Base-by-base conservation (phyloP, 495 filamentous ascomycete genomes). In the Podospora anserina region DNA sequence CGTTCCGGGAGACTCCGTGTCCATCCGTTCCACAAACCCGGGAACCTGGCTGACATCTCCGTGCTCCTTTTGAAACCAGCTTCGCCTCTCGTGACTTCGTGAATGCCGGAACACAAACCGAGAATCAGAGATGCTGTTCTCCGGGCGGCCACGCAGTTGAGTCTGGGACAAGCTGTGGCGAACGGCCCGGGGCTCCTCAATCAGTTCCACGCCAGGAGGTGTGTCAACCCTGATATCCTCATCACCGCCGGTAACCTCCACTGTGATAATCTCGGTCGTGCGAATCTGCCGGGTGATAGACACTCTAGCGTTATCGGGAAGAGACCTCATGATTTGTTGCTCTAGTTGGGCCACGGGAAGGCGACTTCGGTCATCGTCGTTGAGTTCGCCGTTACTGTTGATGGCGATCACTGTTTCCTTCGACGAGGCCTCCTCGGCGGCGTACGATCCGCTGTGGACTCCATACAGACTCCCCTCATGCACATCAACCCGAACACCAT, bases 231-330 rank as follows among this genome's bases (percentile, higher is more conserved):
- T 84, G 3, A 87, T 81, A 26, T 80, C 80, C 20, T 86, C 81
- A 30, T 87, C 81, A 56, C 90, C 87, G 32, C 91, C 88, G 19
- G 82, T 87, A 20, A 92, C 86, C 66, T 92, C 89, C 4, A 93
- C 89, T 0, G 89, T 91, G 69, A 92, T 88, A 0, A 85, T 92
- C 62, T 88, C 88, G 4, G 87, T 89, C 6, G 88, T 91, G 20
- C 85, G 82, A 9, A 85, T 80, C 26, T 88, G 86, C 3, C 88
- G 89, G 9, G 82, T 87, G 59, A 93, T 88, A 6, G 88, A 89
- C 49, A 91, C 87, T 63, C 80, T 79, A 2, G 86, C 82, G 65
- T 82, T 80, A 13, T 79, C 71, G 0, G 83, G 80, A 27, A 87
- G 70, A 0, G 80, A 80, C 19, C 69, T 68, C 59, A 82, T 71